Conservation (phyloP, 2,329 filamentous ascomycete species). For the Aspergillus persii region DNA sequence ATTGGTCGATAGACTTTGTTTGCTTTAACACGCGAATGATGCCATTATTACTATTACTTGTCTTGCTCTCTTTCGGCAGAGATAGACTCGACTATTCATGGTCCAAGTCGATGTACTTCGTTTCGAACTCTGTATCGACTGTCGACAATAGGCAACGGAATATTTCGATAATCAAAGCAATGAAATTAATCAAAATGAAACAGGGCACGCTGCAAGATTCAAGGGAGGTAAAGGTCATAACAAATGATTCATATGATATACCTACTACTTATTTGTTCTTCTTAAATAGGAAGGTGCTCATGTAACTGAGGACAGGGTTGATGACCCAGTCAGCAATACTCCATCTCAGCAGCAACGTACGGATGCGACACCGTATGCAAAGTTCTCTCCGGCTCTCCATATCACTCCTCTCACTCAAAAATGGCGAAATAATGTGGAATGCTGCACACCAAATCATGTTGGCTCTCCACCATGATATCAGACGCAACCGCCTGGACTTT, state of each 20-base stretch:
- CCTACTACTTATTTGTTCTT: neutral
- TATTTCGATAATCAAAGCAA: neutral
- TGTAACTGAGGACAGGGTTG: neutral
- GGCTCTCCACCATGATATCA: conserved; percentile 28
- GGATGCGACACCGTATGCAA: conserved; percentile 21
- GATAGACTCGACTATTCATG: neutral
- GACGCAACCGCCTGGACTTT: conserved; percentile 35
- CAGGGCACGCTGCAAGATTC: neutral
- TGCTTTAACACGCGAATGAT: neutral
- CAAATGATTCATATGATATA: no score
- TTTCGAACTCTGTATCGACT: neutral
- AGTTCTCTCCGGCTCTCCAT: conserved; percentile 33
- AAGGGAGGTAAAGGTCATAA: neutral
- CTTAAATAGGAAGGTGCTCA: neutral
- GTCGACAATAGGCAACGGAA: neutral
- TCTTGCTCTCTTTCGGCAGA: neutral
- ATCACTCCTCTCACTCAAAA: conserved; percentile 25
- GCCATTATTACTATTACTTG: neutral
- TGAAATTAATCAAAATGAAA: no score
- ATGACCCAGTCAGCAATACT: neutral
- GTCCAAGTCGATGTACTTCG: neutral
- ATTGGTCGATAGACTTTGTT: no score
- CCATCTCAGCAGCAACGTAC: neutral
- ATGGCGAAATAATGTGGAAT: conserved; percentile 38
- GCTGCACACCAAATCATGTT: conserved; percentile 40